Evolutionary conservation across 2,329 filamentous ascomycete species (phyloP), one percentile per base, ranked within the genome.

Genomic region (Elsinoe perseae): DNA sequence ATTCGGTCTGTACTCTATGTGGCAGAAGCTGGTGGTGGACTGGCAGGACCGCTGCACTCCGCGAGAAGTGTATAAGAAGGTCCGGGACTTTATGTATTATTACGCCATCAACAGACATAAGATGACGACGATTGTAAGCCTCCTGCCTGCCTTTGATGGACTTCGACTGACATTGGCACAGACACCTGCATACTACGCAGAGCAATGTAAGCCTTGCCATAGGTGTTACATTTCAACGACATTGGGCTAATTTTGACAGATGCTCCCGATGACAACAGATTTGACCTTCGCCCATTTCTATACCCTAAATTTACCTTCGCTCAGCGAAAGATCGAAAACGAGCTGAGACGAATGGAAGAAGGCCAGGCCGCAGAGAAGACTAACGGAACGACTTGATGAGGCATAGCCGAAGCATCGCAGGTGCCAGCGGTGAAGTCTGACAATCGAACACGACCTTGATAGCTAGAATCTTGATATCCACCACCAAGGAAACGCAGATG

Each of bases 91-190:
- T 75, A 62, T 81, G 74, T 67, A 75, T 60, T 81, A 76, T 64
- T 84, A 85, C 64, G 75, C 77, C 0, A 80, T 85, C 61, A 86
- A 86, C 64, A 70, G 83, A 8, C 83, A 86, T 66, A 86, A 86
- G 69, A 77, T 79, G 67, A 83, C 80, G 1, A 76, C 80, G 7
- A 68, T 82, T 44, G 53, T 56, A 48, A 46, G 53, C 48, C 68
- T 34, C 74, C 75, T 0, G 79, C 82, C 42, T 80, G 82, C 56
- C 1, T 7, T 6, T 7, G 27, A 36, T 14, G 54, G 12, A 10
- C 3, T 6, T 36, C 8, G n/a, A 30, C 30, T 50, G 30, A 50
- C 21, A 3, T 18, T 21, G 6, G 2, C 18, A 16, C 46, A 44
- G 46, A 61, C 59, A n/a, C 59, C 59, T 21, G 57, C 59, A 43